Evolutionary conservation across 164 flowering plant genomes (phyloP).

Genomic region (Stephania japonica): DNA sequence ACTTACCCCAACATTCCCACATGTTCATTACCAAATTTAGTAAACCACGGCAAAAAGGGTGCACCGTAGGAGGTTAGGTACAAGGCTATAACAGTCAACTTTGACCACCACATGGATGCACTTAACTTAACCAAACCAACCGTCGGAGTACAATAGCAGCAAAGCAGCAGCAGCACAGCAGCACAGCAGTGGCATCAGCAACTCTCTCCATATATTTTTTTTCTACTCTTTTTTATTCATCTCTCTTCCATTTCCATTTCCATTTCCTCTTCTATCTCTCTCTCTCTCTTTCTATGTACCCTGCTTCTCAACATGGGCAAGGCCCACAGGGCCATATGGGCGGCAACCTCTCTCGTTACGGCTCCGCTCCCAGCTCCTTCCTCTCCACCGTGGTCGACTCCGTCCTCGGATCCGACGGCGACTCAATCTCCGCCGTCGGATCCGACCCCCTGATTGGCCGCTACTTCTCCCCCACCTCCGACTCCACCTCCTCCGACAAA

Average conservation of each 20-base stretch:
- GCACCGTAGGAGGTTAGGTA: too few relatives aligned
- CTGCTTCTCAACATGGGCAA: slow-evolving; percentile 2
- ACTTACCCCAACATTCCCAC: too few relatives aligned
- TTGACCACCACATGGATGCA: too few relatives aligned
- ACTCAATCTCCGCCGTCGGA: slow-evolving; percentile 9
- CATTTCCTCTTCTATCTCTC: neutral
- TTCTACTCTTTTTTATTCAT: neutral
- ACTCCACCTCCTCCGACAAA: neutral
- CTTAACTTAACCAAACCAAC: neutral
- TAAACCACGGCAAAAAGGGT: too few relatives aligned
- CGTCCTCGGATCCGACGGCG: neutral
- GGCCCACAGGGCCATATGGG: neutral
- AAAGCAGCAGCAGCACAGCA: too few relatives aligned
- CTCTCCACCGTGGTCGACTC: slow-evolving; percentile 13
- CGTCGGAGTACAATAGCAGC: neutral
- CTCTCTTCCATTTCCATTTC: neutral
- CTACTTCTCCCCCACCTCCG: neutral
- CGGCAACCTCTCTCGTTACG: slow-evolving; percentile 9
- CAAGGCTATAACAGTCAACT: too few relatives aligned
- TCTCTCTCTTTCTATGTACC: neutral
- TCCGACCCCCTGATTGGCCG: neutral
- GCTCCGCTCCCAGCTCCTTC: slow-evolving; percentile 15
- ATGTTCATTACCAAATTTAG: too few relatives aligned
- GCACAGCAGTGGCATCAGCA: too few relatives aligned
- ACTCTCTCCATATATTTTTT: too few relatives aligned